Conservation (phyloP, 108 stramenopile genomes). For the Nitzschia sp. region DNA sequence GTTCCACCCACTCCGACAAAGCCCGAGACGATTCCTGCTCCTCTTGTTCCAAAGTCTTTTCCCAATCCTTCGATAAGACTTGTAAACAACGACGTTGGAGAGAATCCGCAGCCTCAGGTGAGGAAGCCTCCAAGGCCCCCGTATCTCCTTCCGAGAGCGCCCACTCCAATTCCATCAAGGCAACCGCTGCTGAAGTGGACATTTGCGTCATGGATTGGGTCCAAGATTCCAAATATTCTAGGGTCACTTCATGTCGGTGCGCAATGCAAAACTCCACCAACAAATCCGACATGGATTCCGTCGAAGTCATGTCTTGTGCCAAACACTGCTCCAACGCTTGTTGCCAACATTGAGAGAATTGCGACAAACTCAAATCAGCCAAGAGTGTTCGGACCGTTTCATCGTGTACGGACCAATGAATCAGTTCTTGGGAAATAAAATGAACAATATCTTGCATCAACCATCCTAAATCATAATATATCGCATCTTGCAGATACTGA, state of each 20-base stretch:
- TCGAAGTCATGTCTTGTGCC: no score
- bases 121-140: neutral
- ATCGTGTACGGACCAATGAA: no score
- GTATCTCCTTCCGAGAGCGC: neutral
- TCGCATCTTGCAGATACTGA: constrained; percentile 23
- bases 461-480: constrained; percentile 30
- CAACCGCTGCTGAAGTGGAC: neutral
- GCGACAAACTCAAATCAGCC: no score
- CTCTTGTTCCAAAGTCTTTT: neutral
- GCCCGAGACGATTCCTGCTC: neutral
- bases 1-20: neutral
- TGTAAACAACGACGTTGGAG: neutral
- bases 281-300: neutral
- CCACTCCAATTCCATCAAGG: constrained; percentile 2
- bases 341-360: no score
- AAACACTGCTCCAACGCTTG: no score
- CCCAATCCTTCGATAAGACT: constrained; percentile 3
- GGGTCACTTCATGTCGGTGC: constrained; percentile 2
- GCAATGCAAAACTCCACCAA: constrained; percentile 11
- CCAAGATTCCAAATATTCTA: neutral
- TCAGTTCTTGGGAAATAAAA: constrained; percentile 4
- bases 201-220: neutral
- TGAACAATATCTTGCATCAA: constrained; percentile 22
- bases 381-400: no score
- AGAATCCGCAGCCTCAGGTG: neutral